Evolutionary conservation across 1,284 basidiomycete genomes (phyloP).

Genomic region (Pascua sp.): DNA sequence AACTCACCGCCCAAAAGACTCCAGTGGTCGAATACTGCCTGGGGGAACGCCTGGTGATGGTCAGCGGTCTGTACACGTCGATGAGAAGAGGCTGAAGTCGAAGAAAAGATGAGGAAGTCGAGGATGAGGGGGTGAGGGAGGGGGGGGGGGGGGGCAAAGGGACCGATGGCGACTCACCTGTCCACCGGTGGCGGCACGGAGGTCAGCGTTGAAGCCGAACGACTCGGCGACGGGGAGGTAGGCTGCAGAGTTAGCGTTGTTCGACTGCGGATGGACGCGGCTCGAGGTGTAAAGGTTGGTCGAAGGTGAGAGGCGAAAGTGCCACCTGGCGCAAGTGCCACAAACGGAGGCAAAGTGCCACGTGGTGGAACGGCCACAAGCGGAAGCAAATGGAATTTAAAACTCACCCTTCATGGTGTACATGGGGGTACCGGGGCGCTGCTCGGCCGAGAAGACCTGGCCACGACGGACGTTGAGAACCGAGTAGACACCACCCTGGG

Average conservation of each 20-base stretch:
- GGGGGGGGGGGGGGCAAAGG: no score
- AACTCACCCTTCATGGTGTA: conserved; percentile 72
- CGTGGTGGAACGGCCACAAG: neutral
- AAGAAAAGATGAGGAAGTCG: conserved; percentile 87
- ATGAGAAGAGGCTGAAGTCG: conserved; percentile 96
- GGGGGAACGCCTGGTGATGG: conserved; percentile 85
- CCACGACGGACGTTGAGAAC: conserved; percentile 97
- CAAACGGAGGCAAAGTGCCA: neutral
- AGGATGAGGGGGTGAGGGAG: no score
- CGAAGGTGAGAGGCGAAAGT: no score
- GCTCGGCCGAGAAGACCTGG: conserved; percentile 97
- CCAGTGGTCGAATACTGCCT: conserved; percentile 92
- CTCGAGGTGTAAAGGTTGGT: no score
- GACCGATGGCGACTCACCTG: conserved; percentile 64
- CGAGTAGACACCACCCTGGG: conserved; percentile 96
- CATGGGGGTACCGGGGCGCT: conserved; percentile 96
- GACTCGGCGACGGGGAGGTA: conserved; percentile 72
- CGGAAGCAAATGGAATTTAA: conserved; percentile 27
- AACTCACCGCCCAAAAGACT: conserved; percentile 50
- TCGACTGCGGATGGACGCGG: no score
- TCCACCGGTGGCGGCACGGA: conserved; percentile 86
- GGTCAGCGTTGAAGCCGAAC: conserved; percentile 97
- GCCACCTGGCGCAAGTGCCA: neutral
- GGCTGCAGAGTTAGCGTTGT: conserved; percentile 4
- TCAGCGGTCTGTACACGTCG: conserved; percentile 60